Evolutionary conservation across 23 red algal species (phyloP).

Genomic region (Agarophyton chilense): DNA sequence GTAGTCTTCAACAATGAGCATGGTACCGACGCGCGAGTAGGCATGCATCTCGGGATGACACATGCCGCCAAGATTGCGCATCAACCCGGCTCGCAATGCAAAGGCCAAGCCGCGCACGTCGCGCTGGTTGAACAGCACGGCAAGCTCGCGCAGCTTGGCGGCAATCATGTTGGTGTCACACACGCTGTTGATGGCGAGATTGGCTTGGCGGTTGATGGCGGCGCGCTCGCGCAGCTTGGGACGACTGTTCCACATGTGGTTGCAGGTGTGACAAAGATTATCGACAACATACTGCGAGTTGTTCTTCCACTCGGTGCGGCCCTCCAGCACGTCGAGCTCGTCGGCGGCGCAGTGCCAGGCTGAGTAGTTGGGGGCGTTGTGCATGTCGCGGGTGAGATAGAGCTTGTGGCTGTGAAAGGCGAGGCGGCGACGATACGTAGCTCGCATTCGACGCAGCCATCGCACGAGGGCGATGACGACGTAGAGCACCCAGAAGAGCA

Average conservation of each 20-base stretch:
- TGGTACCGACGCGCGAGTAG: slow-evolving; percentile 80
- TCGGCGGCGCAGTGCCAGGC: slow-evolving; percentile 68
- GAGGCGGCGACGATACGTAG: not conserved
- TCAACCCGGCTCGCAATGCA: slow-evolving; percentile 69
- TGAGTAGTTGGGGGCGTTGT: slow-evolving; percentile 49
- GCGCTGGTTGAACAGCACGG: slow-evolving; percentile 66
- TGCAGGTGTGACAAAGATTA: slow-evolving; percentile 6
- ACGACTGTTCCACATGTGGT: slow-evolving; percentile 15
- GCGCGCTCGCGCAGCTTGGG: not conserved
- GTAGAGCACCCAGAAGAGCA: slow-evolving; percentile 8
- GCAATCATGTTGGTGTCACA: slow-evolving; percentile 67
- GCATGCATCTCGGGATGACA: slow-evolving; percentile 86
- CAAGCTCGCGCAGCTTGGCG: slow-evolving; percentile 61
- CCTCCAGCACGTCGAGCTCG: slow-evolving; percentile 63
- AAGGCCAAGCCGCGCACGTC: slow-evolving; percentile 74
- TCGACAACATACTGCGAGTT: not conserved
- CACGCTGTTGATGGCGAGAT: not conserved
- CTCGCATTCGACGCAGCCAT: not conserved
- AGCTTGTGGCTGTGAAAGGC: not conserved
- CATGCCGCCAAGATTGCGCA: slow-evolving; percentile 87
- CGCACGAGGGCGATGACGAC: not conserved
- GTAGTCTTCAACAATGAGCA: slow-evolving; percentile 89
- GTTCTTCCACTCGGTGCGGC: slow-evolving; percentile 41
- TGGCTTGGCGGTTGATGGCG: not conserved
- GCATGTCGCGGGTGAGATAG: slow-evolving; percentile 10